Percentiles rank a stretch among this genome's conserved stretches.
Conservation (phyloP, 495 filamentous ascomycete genomes). For the Trichoderma gamsii region DNA sequence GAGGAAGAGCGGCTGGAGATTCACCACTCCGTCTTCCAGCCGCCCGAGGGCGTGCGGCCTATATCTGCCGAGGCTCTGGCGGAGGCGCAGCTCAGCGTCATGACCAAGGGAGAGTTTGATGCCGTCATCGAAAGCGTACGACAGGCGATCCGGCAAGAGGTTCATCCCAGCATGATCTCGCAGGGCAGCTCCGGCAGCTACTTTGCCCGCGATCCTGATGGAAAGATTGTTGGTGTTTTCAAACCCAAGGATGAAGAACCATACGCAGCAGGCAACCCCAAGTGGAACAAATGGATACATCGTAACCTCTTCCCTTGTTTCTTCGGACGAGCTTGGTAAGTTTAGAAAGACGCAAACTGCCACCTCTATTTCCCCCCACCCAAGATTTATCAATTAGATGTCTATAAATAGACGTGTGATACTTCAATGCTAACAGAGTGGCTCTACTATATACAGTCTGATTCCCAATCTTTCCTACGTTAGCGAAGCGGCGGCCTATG, state of each 20-base stretch:
- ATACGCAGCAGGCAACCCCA: slow-evolving; percentile 84
- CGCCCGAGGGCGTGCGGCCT: slow-evolving; percentile 76
- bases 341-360: not conserved
- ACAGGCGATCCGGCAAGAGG: slow-evolving; percentile 80
- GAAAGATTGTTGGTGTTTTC: slow-evolving; percentile 94
- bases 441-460: slow-evolving; percentile 41
- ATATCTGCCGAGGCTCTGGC: slow-evolving; percentile 70
- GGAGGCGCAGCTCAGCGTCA: slow-evolving; percentile 43
- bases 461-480: slow-evolving; percentile 99
- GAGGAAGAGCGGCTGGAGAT: slow-evolving; percentile 92
- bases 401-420: not conserved
- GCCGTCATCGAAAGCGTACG: slow-evolving; percentile 84
- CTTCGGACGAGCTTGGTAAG: slow-evolving; percentile 83
- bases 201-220: slow-evolving; percentile 85
- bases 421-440: not conserved
- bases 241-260: slow-evolving; percentile 99
- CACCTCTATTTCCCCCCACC: not conserved
- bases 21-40: slow-evolving; percentile 91
- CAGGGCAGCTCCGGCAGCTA: slow-evolving; percentile 97
- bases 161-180: slow-evolving; percentile 91
- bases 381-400: not conserved
- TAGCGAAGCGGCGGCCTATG: slow-evolving; percentile 94
- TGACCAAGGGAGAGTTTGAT: slow-evolving; percentile 78
- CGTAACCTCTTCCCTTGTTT: slow-evolving; percentile 93
- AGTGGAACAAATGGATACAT: slow-evolving; percentile 96